Base-by-base conservation (phyloP, 768 basidiomycete species). In the Rhizopogon sp. region DNA sequence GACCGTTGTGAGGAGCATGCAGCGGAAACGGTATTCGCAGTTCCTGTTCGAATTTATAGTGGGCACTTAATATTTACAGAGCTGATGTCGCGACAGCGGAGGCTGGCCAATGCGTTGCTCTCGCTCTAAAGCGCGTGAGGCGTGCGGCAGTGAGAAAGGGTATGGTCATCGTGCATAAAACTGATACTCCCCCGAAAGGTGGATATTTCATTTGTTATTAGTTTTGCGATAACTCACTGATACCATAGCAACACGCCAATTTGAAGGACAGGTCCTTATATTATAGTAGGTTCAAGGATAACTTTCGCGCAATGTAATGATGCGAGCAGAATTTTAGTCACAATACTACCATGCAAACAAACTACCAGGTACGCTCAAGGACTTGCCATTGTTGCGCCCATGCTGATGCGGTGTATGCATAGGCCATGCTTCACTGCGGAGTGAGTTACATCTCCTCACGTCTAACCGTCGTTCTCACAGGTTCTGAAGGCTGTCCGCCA, bases 381-480 rank as follows among this genome's bases (percentile, higher is more conserved):
- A 39, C 45, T 43, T 41, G 37, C 25, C 29, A 31, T 13, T 51
- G 5, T 29, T 52, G 31, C 42, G 53, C 22, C 29, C 10, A 50
- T 45, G 31, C 39, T 56, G 45, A 46, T 40, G 35, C 14, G 22
- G 20, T 10, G 8, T 47, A 22, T 50, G 14, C 37, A 28, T 50
- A 89, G 82, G 91, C 91, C 0, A 95, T 96, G 93, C 76, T 96
- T 64, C 93, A 96, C 66, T 95, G 93, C 63, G 93, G 93, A 25
- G 87, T 88, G 67, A 62, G 82, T 70, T 14, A 6, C 45, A n/a
- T 10, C 17, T 50, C 10, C 13, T 29, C 39, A 22, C 16, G n/a
- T 20, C 22, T 55, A 29, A 52, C 16, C 39, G 33, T 37, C 31
- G 52, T 40, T 58, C 40, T 54, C 25, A 52, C 57, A 53, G 43